These are phyloP conservation scores for Populus hybrid DNA, from an alignment of 441 rosid species.

Conservation along the genomic window DNA sequence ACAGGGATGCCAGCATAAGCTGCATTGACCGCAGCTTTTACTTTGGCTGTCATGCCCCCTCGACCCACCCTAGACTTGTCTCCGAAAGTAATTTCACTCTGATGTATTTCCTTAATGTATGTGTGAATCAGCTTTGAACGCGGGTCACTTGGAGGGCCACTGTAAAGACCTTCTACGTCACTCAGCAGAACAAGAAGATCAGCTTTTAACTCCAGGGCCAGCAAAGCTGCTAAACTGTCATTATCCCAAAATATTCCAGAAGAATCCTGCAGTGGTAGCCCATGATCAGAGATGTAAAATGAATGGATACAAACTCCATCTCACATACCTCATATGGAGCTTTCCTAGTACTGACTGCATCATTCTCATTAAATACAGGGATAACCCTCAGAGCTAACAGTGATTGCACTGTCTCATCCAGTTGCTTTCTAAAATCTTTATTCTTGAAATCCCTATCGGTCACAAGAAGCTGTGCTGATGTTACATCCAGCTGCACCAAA, in stretches of 20 bases:
- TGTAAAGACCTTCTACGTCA: slow-evolving; percentile 97
- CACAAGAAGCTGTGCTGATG: slow-evolving; percentile 93
- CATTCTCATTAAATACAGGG: slow-evolving; percentile 97
- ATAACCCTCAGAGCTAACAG: slow-evolving; percentile 63
- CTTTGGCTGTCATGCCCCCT: slow-evolving; percentile 99
- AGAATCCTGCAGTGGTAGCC: slow-evolving; percentile 65
- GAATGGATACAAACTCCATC: neutral
- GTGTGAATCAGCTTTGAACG: slow-evolving; percentile 83
- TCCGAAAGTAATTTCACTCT: slow-evolving; percentile 83
- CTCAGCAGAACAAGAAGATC: slow-evolving; percentile 90
- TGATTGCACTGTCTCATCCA: slow-evolving; percentile 69
- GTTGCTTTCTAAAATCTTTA: slow-evolving; percentile 75
- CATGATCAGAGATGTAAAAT: slow-evolving; percentile 14
- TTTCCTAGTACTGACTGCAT: slow-evolving; percentile 92
- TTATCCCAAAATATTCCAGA: slow-evolving; percentile 99
- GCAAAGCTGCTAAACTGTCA: slow-evolving; percentile 93
- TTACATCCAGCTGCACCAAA: slow-evolving; percentile 75
- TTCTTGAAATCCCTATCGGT: slow-evolving; percentile 88
- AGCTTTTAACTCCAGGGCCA: slow-evolving; percentile 89
- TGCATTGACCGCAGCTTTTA: slow-evolving; percentile 92
- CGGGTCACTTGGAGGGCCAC: slow-evolving; percentile 97
- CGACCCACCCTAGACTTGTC: slow-evolving; percentile 95
- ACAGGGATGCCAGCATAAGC: slow-evolving; percentile 92
- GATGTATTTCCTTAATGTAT: slow-evolving; percentile 75
- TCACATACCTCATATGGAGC: slow-evolving; percentile 88